Percentiles rank a stretch among this genome's conserved stretches.
Conservation (phyloP, 2,329 filamentous ascomycete genomes). For the Chaetomium strumarium region DNA sequence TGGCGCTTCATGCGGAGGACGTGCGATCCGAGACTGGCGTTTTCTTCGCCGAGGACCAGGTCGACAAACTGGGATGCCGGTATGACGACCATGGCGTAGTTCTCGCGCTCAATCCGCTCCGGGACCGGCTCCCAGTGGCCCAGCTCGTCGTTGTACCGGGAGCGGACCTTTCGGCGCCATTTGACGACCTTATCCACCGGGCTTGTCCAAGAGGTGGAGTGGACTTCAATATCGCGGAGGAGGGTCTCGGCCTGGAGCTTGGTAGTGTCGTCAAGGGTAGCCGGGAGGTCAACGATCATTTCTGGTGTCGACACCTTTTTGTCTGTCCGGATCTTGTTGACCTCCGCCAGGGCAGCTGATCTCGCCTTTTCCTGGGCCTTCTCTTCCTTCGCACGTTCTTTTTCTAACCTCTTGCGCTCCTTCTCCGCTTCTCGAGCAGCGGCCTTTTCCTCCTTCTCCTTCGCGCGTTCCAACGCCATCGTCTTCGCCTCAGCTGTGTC, state of each 20-base stretch:
- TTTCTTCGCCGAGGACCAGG: slow-evolving; percentile 44
- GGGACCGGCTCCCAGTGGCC: slow-evolving; percentile 61
- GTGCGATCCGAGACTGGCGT: slow-evolving; percentile 52
- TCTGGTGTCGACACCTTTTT: slow-evolving; percentile 68
- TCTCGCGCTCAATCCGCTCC: slow-evolving; percentile 47
- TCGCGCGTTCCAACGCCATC: slow-evolving; percentile 33
- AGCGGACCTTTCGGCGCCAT: slow-evolving; percentile 64
- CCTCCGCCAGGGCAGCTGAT: slow-evolving; percentile 61
- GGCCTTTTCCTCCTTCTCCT: slow-evolving; percentile 40
- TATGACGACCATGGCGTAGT: slow-evolving; percentile 57
- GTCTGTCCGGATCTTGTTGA: slow-evolving; percentile 66
- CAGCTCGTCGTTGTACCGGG: slow-evolving; percentile 53
- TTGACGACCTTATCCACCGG: slow-evolving; percentile 50
- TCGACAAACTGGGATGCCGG: slow-evolving; percentile 60
- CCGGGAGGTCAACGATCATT: slow-evolving; percentile 70
- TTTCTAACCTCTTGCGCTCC: slow-evolving; percentile 50
- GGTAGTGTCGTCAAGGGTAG: slow-evolving; percentile 44
- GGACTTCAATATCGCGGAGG: slow-evolving; percentile 45
- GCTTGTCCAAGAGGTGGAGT: slow-evolving; percentile 41
- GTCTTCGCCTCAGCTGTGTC: slow-evolving; percentile 20
- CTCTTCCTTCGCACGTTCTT: slow-evolving; percentile 53
- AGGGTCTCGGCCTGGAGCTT: slow-evolving; percentile 43
- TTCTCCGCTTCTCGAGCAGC: slow-evolving; percentile 49
- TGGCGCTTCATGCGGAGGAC: slow-evolving; percentile 48
- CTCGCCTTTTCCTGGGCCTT: slow-evolving; percentile 58